Evolutionary conservation across 345 rosid species (phyloP).

Genomic region (Salix suchowensis): DNA sequence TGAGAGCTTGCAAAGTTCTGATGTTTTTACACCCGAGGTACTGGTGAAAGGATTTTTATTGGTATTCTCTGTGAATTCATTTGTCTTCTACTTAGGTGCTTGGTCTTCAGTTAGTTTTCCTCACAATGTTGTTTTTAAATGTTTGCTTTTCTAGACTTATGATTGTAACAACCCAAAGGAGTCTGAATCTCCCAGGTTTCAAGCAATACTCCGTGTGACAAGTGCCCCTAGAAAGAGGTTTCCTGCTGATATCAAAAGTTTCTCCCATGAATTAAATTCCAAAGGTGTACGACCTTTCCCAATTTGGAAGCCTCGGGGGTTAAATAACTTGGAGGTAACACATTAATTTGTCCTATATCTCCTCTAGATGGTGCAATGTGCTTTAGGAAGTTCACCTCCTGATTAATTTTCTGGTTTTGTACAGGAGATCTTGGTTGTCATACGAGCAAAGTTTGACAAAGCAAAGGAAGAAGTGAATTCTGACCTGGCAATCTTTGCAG

Average conservation of each 20-base stretch:
- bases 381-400: constrained; percentile 6
- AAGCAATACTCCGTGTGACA: constrained; percentile 92
- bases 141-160: constrained; percentile 43
- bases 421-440: constrained; percentile 81
- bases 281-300: constrained; percentile 98
- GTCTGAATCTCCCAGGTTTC: constrained; percentile 98
- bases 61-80: constrained; percentile 19
- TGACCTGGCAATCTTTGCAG: constrained; percentile 95
- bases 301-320: constrained; percentile 84
- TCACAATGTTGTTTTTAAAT: constrained; percentile 19
- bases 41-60: constrained; percentile 6
- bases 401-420: constrained; percentile 20
- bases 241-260: constrained; percentile 95
- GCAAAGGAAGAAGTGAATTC: constrained; percentile 99
- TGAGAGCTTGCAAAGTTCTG: constrained; percentile 69
- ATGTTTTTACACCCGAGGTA: constrained; percentile 94
- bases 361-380: neutral
- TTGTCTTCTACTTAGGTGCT: neutral
- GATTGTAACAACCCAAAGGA: constrained; percentile 82
- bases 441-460: constrained; percentile 89
- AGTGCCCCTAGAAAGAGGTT: constrained; percentile 94
- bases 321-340: constrained; percentile 83
- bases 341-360: neutral
- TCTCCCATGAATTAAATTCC: constrained; percentile 97
- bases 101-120: constrained; percentile 9